Base-by-base conservation (phyloP, 805 yeast species). In the Candida qinlingensis region DNA sequence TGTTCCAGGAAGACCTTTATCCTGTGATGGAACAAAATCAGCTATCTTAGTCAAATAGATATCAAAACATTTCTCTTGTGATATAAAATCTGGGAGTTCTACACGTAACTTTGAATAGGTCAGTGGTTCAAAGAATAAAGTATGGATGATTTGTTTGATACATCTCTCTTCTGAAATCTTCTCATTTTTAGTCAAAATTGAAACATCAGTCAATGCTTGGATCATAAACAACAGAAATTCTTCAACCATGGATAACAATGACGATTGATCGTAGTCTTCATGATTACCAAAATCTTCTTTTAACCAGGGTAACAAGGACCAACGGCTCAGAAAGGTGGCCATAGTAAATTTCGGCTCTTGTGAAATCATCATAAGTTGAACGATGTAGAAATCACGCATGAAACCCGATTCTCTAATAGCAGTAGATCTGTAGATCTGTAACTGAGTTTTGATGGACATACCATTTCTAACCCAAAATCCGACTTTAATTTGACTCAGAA, bases 391-490 rank as follows among this genome's bases (percentile, higher is more conserved):
- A 58, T 94, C 98, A 55, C 96, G 75, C 56, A 81, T 72, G 60
- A 76, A 91, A 0, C 97, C 96, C 51, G 80, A 79, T 54, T 91
- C 97, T 47, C 97, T 72, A 44, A 91, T 73, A 4, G 89, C 86
- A 10, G 90, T 77, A 50, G 80, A 83, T 37, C 85, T 77, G 63
- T 92, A 92, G 48, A 90, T 81, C 55, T 82, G 85, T 54, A 86
- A 74, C 61, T 92, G 98, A 28, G 83, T 81, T 38, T 85, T 74
- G 5, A 89, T 81, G 38, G 91, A 84, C 50, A 80, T 76, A 0
- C 99, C 99, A 65, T 92, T 92, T 59, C 98, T 77, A 0, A 92
- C 97, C 98, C 98, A 92, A 48, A 85, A 77, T 0, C 97, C 97
- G 0, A 86, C 81, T 51, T 87, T 84, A 7, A 92, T 86, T 59